Evolutionary conservation across 805 yeast genomes (phyloP).

Genomic region (Clavispora phyllophila): DNA sequence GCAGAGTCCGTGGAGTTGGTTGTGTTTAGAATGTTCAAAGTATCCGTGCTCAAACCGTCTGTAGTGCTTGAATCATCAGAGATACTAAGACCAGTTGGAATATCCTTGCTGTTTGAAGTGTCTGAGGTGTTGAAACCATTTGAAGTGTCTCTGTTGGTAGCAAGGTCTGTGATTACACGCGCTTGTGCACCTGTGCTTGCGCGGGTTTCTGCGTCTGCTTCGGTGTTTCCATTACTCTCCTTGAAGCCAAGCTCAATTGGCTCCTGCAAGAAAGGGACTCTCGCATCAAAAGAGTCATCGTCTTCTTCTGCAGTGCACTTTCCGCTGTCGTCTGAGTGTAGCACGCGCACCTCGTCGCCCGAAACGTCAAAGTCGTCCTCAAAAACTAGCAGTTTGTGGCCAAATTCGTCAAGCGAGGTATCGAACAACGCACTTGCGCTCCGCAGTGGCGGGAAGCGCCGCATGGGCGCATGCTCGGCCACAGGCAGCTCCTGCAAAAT

Average conservation of each 20-base stretch:
- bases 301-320: slow-evolving; percentile 16
- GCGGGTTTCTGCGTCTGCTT: too few species aligned
- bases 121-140: neutral
- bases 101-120: neutral
- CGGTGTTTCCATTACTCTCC: too few species aligned
- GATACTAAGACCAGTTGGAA: too few species aligned
- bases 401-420: neutral
- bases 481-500: slow-evolving; percentile 16
- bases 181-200: too few species aligned
- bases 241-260: neutral
- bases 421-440: neutral
- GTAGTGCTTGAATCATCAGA: too few species aligned
- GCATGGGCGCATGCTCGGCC: slow-evolving; percentile 3
- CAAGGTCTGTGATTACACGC: too few species aligned
- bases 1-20: too few species aligned
- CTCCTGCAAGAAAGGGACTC: neutral
- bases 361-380: slow-evolving; percentile 9
- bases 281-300: slow-evolving; percentile 1
- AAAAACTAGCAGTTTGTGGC: slow-evolving; percentile 11
- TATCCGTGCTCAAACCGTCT: too few species aligned
- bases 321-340: slow-evolving; percentile 23
- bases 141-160: too few species aligned
- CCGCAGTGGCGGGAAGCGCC: neutral
- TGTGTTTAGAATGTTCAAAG: too few species aligned
- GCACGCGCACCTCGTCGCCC: slow-evolving; percentile 16